These are phyloP conservation scores for Cicer bijugum DNA, from an alignment of 306 rosid species.

Conservation along the genomic window DNA sequence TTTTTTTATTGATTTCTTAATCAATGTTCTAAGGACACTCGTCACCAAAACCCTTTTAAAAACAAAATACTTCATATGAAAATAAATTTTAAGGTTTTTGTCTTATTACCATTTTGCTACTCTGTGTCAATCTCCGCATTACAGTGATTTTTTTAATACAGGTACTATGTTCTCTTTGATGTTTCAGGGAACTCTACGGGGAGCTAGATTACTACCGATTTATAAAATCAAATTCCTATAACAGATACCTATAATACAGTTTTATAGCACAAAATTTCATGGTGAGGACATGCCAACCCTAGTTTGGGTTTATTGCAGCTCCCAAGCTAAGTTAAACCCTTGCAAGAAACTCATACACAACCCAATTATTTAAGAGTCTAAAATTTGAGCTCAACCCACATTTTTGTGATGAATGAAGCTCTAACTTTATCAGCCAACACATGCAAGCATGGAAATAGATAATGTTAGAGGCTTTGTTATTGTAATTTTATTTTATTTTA, in stretches of 20 bases:
- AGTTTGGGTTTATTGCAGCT: conserved; percentile 17
- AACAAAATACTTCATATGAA: no score
- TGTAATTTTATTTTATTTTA: conserved; percentile 19
- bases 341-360: not conserved
- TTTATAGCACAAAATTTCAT: not conserved
- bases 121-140: not conserved
- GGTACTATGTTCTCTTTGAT: conserved; percentile 20
- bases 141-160: not conserved
- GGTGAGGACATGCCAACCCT: not conserved
- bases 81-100: not conserved
- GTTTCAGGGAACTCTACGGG: conserved; percentile 66
- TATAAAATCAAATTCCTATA: conserved; percentile 42
- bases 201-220: conserved; percentile 59
- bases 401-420: conserved; percentile 5
- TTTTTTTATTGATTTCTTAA: not conserved
- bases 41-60: no score
- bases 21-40: no score
- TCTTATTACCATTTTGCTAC: not conserved
- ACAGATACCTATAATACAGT: conserved; percentile 34
- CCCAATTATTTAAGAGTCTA: not conserved
- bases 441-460: not conserved
- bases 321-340: not conserved
- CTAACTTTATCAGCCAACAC: not conserved
- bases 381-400: conserved; percentile 6
- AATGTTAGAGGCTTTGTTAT: not conserved